Percentiles rank a stretch among this genome's conserved stretches.
Conservation (phyloP, 2,329 filamentous ascomycete genomes). For the Trichothecium sympodiale region DNA sequence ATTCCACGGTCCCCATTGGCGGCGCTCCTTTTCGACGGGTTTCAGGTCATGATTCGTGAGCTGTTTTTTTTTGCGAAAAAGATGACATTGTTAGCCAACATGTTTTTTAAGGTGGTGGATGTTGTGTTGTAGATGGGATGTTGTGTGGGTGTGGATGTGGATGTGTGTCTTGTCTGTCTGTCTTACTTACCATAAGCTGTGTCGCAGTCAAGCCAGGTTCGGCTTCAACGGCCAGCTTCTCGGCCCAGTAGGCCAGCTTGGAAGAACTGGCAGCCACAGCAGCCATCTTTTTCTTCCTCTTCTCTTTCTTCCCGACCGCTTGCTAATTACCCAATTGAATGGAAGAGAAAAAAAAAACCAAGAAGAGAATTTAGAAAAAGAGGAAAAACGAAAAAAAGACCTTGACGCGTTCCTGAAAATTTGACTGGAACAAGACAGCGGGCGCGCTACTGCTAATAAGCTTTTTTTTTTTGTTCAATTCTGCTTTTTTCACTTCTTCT, state of each 20-base stretch:
- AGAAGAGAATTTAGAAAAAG: not conserved
- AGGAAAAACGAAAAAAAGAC: too few species aligned
- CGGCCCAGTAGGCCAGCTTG: constrained; percentile 29
- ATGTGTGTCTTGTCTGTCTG: too few species aligned
- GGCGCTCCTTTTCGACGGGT: constrained; percentile 64
- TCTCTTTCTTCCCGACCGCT: not conserved
- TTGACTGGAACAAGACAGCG: constrained; percentile 2
- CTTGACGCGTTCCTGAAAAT: not conserved
- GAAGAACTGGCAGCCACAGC: constrained; percentile 20
- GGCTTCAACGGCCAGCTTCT: constrained; percentile 59
- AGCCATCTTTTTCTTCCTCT: not conserved
- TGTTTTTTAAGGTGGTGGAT: not conserved
- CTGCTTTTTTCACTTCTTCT: too few species aligned
- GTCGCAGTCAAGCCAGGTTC: constrained; percentile 68
- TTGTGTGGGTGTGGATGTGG: too few species aligned
- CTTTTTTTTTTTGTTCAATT: too few species aligned
- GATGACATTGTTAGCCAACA: not conserved
- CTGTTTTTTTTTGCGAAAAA: constrained; percentile 19
- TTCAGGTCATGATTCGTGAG: constrained; percentile 78
- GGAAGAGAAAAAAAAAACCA: not conserved
- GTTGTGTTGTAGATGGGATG: constrained; percentile 1
- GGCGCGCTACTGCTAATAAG: not conserved
- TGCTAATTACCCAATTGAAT: not conserved
- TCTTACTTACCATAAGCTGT: constrained; percentile 70
- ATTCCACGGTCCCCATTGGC: constrained; percentile 80